phyloP scores from a whole-genome alignment of 352 stramenopile genomes.

The Pythium apleroticum region DNA sequence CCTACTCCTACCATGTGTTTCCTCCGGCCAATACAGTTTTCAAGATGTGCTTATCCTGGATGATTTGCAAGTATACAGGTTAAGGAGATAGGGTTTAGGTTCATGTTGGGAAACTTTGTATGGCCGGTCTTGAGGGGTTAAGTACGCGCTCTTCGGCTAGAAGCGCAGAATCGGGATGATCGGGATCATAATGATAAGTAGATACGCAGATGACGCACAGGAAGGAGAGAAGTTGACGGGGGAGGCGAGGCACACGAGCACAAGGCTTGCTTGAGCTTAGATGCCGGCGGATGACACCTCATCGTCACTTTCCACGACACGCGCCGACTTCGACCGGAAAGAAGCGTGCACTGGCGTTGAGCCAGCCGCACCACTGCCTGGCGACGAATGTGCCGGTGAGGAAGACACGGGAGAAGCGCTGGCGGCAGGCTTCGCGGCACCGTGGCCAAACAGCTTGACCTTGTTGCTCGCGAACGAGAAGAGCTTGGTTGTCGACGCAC shows the following conservation, averaged over 20 bases:
- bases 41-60: too few relatives aligned
- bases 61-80: too few relatives aligned
- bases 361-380: neutral
- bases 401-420: neutral
- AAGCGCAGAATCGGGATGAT: neutral
- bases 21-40: too few relatives aligned
- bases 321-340: slow-evolving; percentile 18
- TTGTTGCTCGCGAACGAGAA: slow-evolving; percentile 27
- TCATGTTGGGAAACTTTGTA: neutral
- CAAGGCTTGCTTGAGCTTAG: slow-evolving; percentile 18
- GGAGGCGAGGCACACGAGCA: neutral
- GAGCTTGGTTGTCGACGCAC: slow-evolving; percentile 29
- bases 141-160: neutral
- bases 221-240: too few relatives aligned
- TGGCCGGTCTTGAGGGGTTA: too few relatives aligned
- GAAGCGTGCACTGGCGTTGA: neutral
- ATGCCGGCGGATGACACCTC: slow-evolving; percentile 26
- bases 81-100: too few relatives aligned
- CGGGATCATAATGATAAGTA: slow-evolving; percentile 7
- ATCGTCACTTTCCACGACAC: slow-evolving; percentile 22
- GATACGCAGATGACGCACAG: slow-evolving; percentile 9
- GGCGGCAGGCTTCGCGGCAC: neutral
- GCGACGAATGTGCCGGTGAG: slow-evolving; percentile 4
- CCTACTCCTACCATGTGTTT: too few relatives aligned
- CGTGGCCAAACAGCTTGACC: slow-evolving; percentile 25